phyloP scores from a whole-genome alignment of 1,284 basidiomycete species.

The Omphalotus olearius region DNA sequence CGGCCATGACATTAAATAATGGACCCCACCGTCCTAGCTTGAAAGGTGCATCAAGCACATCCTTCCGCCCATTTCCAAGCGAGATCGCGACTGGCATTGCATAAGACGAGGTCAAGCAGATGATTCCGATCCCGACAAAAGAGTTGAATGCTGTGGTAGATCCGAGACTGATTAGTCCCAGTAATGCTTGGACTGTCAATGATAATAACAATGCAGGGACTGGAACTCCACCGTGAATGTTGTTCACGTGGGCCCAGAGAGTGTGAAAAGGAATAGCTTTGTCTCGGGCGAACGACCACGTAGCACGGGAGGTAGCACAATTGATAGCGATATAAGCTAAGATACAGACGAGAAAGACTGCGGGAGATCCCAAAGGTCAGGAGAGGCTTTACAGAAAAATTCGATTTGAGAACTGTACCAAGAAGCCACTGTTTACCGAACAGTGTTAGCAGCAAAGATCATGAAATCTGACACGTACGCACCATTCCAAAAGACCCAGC shows the following conservation, averaged over 20 bases:
- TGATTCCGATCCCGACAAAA: constrained; percentile 49
- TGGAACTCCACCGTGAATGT: constrained; percentile 37
- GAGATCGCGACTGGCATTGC: constrained; percentile 46
- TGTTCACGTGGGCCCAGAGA: constrained; percentile 45
- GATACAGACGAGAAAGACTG: constrained; percentile 44
- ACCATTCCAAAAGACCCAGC: constrained; percentile 60
- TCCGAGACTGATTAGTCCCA: constrained; percentile 49
- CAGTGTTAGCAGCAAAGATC: background rate
- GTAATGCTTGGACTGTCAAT: constrained; percentile 47
- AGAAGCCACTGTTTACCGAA: background rate
- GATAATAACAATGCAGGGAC: constrained; percentile 56
- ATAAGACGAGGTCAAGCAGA: constrained; percentile 49
- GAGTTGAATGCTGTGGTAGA: constrained; percentile 53
- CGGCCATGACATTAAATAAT: constrained; percentile 35
- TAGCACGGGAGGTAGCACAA: constrained; percentile 61
- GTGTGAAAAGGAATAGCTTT: constrained; percentile 55
- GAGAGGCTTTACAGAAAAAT: background rate
- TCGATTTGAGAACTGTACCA: background rate
- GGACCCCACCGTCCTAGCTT: constrained; percentile 36
- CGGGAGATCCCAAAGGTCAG: background rate
- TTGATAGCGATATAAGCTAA: constrained; percentile 57
- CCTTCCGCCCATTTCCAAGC: constrained; percentile 32
- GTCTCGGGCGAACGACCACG: constrained; percentile 69
- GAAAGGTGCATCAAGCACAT: constrained; percentile 39
- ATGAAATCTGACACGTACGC: constrained; percentile 14